Percentiles rank a stretch among this genome's conserved stretches.
phyloP scores from a whole-genome alignment of 805 yeast genomes.

The Komagataella populi region DNA sequence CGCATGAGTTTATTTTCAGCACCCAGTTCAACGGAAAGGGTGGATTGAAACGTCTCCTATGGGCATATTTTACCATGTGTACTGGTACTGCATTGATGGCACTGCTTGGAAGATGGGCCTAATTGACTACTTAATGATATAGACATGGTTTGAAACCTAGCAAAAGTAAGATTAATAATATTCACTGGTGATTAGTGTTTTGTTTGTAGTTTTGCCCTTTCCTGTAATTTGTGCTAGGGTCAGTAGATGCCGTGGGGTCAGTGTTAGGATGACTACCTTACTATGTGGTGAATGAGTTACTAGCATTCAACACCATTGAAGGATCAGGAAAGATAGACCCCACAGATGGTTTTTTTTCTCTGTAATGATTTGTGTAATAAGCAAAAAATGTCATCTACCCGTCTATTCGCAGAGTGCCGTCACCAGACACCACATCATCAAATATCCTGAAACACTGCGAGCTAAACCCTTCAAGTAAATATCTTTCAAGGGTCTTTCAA shows the following conservation, averaged over 20 bases:
- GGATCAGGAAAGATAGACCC: not conserved
- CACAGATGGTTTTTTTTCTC: not conserved
- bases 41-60: constrained; percentile 25
- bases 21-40: constrained; percentile 26
- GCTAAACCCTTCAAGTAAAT: constrained; percentile 29
- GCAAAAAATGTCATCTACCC: not conserved
- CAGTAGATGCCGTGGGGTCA: too few species aligned
- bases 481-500: constrained; percentile 22
- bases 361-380: too few species aligned
- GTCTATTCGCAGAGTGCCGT: constrained; percentile 20
- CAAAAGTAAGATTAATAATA: too few species aligned
- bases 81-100: constrained; percentile 65
- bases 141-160: not conserved
- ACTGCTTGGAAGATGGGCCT: constrained; percentile 66
- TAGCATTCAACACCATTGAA: not conserved
- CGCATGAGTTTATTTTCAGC: constrained; percentile 52
- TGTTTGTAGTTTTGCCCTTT: too few species aligned
- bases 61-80: constrained; percentile 27
- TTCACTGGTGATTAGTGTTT: too few species aligned
- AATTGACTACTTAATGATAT: constrained; percentile 4
- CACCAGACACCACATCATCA: constrained; percentile 46
- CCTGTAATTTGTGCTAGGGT: too few species aligned
- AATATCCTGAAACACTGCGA: constrained; percentile 35
- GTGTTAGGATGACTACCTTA: too few species aligned
- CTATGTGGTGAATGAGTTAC: not conserved